phyloP scores from a whole-genome alignment of 176 grass and related monocot species.

The Avena insularis region DNA sequence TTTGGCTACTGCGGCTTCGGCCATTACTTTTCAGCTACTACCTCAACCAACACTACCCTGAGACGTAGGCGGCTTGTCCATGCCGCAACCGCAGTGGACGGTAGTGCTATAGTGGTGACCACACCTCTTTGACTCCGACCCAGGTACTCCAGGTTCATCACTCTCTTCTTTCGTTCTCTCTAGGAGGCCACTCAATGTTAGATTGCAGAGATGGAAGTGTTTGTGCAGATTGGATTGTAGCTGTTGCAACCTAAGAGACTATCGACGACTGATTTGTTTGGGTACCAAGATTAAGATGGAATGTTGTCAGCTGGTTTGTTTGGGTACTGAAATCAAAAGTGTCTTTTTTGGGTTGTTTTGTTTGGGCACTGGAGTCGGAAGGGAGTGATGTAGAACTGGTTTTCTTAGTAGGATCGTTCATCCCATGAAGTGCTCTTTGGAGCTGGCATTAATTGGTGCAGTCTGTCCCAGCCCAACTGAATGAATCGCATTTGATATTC shows the following conservation, averaged over 20 bases:
- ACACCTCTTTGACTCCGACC: too few relatives aligned
- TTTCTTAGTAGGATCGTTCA: constrained; percentile 17
- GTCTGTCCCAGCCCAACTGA: constrained; percentile 45
- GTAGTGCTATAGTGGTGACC: too few relatives aligned
- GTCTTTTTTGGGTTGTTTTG: constrained; percentile 44
- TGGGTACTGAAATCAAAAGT: constrained; percentile 52
- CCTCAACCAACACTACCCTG: too few relatives aligned
- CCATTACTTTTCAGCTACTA: too few relatives aligned
- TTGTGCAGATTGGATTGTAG: constrained; percentile 1
- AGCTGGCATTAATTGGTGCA: constrained; percentile 39
- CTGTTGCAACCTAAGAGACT: constrained; percentile 45
- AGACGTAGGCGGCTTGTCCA: too few relatives aligned
- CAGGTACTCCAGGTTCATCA: too few relatives aligned
- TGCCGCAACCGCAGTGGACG: too few relatives aligned
- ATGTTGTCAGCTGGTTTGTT: constrained; percentile 52
- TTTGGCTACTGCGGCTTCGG: too few relatives aligned
- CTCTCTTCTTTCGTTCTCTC: too few relatives aligned
- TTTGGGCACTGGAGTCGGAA: constrained; percentile 41
- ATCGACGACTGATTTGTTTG: constrained; percentile 45
- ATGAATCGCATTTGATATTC: constrained; percentile 65
- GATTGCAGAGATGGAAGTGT: too few relatives aligned
- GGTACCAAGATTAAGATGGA: constrained; percentile 43
- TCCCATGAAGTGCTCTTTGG: too few relatives aligned
- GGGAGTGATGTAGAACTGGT: constrained; percentile 41
- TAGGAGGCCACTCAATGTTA: too few relatives aligned